Conservation (phyloP, 345 rosid species). For the Lumnitzera littorea region DNA sequence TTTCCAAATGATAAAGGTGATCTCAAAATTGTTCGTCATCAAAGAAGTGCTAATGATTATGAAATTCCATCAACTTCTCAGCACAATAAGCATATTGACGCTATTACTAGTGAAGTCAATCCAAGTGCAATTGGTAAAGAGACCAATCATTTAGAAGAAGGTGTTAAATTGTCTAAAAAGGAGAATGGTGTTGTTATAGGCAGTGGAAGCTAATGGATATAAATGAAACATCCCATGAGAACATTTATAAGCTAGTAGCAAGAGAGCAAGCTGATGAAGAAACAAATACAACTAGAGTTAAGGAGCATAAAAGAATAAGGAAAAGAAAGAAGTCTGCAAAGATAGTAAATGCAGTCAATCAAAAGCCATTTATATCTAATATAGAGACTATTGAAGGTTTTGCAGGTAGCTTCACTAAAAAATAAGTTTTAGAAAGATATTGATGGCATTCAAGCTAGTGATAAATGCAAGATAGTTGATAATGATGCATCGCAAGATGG, state of each 20-base stretch:
- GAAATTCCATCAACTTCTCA: no score
- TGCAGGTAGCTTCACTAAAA: not conserved
- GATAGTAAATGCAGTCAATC: constrained; percentile 13
- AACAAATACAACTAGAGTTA: constrained; percentile 3
- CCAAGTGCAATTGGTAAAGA: no score
- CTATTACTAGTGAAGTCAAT: no score
- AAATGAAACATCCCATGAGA: no score
- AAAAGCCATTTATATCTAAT: constrained; percentile 9
- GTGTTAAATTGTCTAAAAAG: not conserved
- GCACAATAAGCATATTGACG: no score
- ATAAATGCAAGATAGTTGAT: no score
- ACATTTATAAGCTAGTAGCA: not conserved
- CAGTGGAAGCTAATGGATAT: no score
- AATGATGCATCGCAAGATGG: no score
- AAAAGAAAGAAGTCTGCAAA: constrained; percentile 22
- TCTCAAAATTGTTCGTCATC: no score
- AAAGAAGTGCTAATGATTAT: no score
- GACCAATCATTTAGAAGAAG: not conserved
- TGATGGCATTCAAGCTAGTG: no score
- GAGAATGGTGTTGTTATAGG: no score
- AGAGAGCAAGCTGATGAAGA: constrained; percentile 12
- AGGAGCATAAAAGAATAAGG: constrained; percentile 24
- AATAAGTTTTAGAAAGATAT: constrained; percentile 1
- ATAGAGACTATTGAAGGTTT: not conserved
- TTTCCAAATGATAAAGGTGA: constrained; percentile 11